Percentiles rank a stretch among this genome's conserved stretches.
Evolutionary conservation across 805 yeast species (phyloP).

Genomic region (Ogataea ganodermae): DNA sequence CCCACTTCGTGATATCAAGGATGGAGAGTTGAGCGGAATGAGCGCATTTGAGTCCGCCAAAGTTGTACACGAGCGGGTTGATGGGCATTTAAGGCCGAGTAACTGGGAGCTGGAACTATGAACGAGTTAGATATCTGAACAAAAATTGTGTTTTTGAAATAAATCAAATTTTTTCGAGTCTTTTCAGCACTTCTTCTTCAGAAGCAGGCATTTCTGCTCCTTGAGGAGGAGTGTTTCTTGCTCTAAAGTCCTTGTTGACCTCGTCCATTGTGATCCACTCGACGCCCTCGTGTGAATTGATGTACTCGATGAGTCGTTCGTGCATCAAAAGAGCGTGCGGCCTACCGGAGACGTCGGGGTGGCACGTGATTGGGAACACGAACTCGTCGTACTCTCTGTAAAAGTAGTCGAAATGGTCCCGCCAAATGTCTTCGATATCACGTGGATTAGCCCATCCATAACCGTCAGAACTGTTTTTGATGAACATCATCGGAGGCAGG

Average conservation of each 20-base stretch:
- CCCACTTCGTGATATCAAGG: conserved; percentile 30
- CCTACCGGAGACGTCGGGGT: conserved; percentile 41
- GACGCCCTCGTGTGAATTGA: conserved; percentile 40
- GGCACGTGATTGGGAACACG: conserved; percentile 41
- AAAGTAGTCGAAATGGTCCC: conserved; percentile 41
- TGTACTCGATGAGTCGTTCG: conserved; percentile 38
- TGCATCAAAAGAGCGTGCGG: conserved; percentile 41
- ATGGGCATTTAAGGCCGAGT: conserved; percentile 20
- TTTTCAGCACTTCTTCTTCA: conserved; percentile 12
- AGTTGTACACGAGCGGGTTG: conserved; percentile 22
- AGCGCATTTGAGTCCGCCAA: conserved; percentile 29
- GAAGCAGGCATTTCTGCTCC: conserved; percentile 35
- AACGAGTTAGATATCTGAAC: too few species aligned
- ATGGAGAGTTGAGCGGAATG: conserved; percentile 20
- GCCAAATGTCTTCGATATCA: conserved; percentile 41
- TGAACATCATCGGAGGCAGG: conserved; percentile 42
- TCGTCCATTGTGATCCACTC: conserved; percentile 44
- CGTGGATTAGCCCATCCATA: conserved; percentile 40
- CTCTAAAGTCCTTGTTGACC: conserved; percentile 36
- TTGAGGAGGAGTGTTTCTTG: conserved; percentile 28
- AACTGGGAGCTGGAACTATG: conserved; percentile 25
- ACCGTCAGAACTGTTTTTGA: conserved; percentile 34
- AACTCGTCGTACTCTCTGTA: conserved; percentile 41
- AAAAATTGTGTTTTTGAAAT: too few species aligned
- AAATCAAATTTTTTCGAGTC: neutral